Evolutionary conservation across 2,329 filamentous ascomycete species (phyloP), one percentile per base, ranked within the genome.

Genomic region (Alternaria sp.): DNA sequence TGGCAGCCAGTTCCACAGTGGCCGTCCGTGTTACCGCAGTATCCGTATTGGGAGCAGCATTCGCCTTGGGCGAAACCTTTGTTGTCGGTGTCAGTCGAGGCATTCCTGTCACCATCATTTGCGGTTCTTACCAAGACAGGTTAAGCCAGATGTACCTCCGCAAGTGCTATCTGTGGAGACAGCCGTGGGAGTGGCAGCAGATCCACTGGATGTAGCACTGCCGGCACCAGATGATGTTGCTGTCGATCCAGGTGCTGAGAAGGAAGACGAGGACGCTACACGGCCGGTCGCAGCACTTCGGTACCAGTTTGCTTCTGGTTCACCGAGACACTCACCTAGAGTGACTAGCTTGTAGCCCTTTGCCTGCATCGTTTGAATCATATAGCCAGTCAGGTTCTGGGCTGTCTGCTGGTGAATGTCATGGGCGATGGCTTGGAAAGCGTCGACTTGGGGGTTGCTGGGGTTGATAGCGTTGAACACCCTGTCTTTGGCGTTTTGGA

Each of bases 401-500:
- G 79, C 81, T 4, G 81, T 83, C 68, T 80, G 77, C 47, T 78
- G 54, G 58, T 83, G 79, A 28, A 82, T 82, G 57, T 83, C 82
- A 66, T 83, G 81, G 24, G 74, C 87, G 62, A 89, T 84, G 9
- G 83, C 81, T 42, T 88, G 68, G 66, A 82, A 86, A n/a, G 75
- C 66, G 43, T 74, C 66, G 34, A 20, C 59, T 1, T 56, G 14
- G 3, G 68, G 46, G 54, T 72, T 70, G n/a, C 65, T 69, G 36
- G 61, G 64, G 20, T 69, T 62, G 54, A 85, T 79, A 36, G 78
- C 80, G 16, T 74, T 67, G 61, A 74, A 68, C 72, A 88, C 69
- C 4, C 62, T 68, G 64, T 77, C 61, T 65, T 78, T 76, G 5
- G 76, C 74, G 20, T 74, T 75, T 51, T 76, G 71, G 39, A 75